These are phyloP conservation scores for Skeletonema costatum DNA, from an alignment of 108 stramenopile species.

Conservation along the genomic window DNA sequence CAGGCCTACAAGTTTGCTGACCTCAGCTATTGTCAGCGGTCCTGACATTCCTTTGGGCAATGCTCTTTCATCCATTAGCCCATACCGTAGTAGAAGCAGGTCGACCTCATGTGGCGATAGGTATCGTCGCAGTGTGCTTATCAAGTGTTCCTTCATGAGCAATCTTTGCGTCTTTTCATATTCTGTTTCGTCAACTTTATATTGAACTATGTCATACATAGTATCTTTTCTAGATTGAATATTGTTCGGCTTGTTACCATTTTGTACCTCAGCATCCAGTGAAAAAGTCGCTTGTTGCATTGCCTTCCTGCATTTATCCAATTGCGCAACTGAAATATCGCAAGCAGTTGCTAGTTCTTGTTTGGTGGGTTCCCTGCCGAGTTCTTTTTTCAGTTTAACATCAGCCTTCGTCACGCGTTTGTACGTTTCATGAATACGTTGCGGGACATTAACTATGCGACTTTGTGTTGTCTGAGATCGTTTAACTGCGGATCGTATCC, in stretches of 20 bases:
- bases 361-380: conserved; percentile 65
- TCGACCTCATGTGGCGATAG: conserved; percentile 62
- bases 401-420: conserved; percentile 60
- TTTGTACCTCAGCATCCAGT: conserved; percentile 66
- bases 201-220: conserved; percentile 62
- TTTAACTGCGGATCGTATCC: conserved; percentile 93
- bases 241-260: conserved; percentile 52
- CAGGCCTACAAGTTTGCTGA: conserved; percentile 67
- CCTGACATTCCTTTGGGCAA: conserved; percentile 54
- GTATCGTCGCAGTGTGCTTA: conserved; percentile 59
- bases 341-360: conserved; percentile 59
- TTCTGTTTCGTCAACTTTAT: conserved; percentile 58
- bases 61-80: conserved; percentile 62
- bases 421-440: conserved; percentile 80
- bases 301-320: conserved; percentile 71
- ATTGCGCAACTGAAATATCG: conserved; percentile 64
- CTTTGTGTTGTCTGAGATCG: conserved; percentile 79
- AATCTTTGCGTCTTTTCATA: conserved; percentile 46
- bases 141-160: conserved; percentile 71
- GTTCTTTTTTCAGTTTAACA: conserved; percentile 37
- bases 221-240: conserved; percentile 37
- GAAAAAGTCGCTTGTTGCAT: conserved; percentile 72
- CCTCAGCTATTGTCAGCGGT: conserved; percentile 80
- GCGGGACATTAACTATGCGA: conserved; percentile 69
- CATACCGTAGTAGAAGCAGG: conserved; percentile 70